These are phyloP conservation scores for Pyrus hybrid DNA, from an alignment of 331 rosid genomes.

Conservation along the genomic window DNA sequence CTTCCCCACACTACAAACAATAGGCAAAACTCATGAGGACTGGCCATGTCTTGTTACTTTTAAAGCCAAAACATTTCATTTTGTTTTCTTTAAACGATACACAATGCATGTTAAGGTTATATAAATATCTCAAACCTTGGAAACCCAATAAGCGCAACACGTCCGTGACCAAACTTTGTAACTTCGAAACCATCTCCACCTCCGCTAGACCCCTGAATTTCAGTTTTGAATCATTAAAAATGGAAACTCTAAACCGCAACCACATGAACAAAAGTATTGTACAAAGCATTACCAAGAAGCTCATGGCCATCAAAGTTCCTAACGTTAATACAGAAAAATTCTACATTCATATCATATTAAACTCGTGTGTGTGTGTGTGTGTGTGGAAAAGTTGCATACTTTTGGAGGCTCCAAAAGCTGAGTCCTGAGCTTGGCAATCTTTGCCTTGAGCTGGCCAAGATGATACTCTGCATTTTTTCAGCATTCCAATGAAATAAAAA, in stretches of 20 bases:
- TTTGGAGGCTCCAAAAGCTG: conserved; percentile 97
- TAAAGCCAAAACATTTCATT: neutral
- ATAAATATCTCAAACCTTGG: conserved; percentile 66
- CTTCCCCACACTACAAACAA: conserved; percentile 82
- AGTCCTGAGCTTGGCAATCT: conserved; percentile 94
- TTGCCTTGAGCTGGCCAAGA: conserved; percentile 99
- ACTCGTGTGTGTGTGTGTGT: too few relatives aligned
- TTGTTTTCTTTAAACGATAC: neutral
- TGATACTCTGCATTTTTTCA: conserved; percentile 64
- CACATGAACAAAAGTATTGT: neutral
- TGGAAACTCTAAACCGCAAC: neutral
- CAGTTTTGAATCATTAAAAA: conserved; percentile 14
- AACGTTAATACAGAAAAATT: neutral
- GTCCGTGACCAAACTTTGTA: conserved; percentile 96
- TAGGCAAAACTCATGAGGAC: neutral
- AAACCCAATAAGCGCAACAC: conserved; percentile 96
- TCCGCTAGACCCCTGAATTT: conserved; percentile 85
- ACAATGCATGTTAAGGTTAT: conserved; percentile 3
- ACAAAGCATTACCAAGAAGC: neutral
- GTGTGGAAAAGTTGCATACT: conserved; percentile 24
- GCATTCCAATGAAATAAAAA: neutral
- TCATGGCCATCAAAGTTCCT: neutral
- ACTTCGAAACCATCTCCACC: conserved; percentile 99
- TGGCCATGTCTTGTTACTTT: neutral
- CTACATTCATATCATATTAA: neutral